Base-by-base conservation (phyloP, 2,329 filamentous ascomycete species). In the Lachnellula willkommii region DNA sequence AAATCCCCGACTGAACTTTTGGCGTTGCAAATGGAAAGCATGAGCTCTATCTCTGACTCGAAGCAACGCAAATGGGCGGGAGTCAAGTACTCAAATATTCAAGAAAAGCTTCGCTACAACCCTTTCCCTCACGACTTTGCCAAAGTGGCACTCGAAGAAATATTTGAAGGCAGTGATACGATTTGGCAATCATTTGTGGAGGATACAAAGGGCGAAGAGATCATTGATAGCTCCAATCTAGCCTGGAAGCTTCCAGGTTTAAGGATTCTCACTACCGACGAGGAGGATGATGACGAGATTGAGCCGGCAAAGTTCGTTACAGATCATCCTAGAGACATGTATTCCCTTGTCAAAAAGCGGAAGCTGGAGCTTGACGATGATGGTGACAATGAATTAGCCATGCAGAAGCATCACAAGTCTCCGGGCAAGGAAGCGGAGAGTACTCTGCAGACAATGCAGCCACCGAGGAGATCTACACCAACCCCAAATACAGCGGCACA, bases 241-340 rank as follows among this genome's bases (percentile, higher is more conserved):
- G 69, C 74, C 3, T 80, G 77, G 74, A 81, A 80, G 61, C 71
- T 69, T 1, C 70, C 74, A 3, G 75, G 76, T 0, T 62, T 81
- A n/a, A 70, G 72, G 17, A 69, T 80, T 15, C 64, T 82, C 12
- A 52, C 71, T 74, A 63, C 72, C 28, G 53, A 70, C 50, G 65
- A 72, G 32, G 68, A 72, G 60, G 63, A 72, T 52, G 63, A 75
- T 56, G 63, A 74, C 56, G 63, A 75, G 52, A 67, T 75, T 43
- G 63, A 69, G 45, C 36, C 47, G 5, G 65, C 63, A 2, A 32
- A 46, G 7, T 68, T 69, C 36, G 28, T 55, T 8, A 54, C 53
- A 28, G 59, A 59, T 12, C 43, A 49, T 42, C 48, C 56, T 35
- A 61, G 63, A 12, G 70, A 74, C 50, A 65, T 78, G 26, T 60